Conservation (phyloP, 1,284 basidiomycete genomes). For the Hortiboletus rubellus region DNA sequence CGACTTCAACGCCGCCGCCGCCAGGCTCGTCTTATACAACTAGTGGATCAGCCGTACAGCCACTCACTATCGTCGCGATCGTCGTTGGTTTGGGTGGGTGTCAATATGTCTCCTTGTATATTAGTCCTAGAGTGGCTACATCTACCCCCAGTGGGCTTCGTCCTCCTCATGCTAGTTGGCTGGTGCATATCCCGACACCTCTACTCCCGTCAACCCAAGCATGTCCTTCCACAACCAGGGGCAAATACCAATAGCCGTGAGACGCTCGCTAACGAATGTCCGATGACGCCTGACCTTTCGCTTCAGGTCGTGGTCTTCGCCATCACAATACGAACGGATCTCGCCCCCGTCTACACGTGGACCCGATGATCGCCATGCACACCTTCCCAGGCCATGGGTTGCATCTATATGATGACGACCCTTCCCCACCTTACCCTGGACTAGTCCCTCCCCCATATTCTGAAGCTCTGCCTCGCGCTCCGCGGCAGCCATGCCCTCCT, state of each 20-base stretch:
- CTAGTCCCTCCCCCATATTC: conserved; percentile 16
- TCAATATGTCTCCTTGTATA: not conserved
- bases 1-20: not conserved
- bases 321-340: not conserved
- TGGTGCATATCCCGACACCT: conserved; percentile 6
- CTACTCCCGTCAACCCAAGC: not conserved
- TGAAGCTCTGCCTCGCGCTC: not conserved
- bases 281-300: not conserved
- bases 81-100: conserved; percentile 21
- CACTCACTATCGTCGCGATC: conserved; percentile 13
- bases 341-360: conserved; percentile 2
- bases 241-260: not conserved
- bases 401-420: not conserved
- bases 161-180: conserved; percentile 7
- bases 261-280: not conserved
- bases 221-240: not conserved
- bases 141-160: conserved; percentile 13
- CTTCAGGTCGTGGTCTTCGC: not conserved
- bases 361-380: not conserved
- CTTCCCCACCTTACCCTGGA: conserved; percentile 18
- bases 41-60: conserved; percentile 1
- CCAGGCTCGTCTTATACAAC: not conserved
- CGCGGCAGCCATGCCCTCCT: not conserved
- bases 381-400: not conserved
- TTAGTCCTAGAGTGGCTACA: not conserved